These are phyloP conservation scores for Trichoderma sp. DNA, from an alignment of 2,329 filamentous ascomycete genomes.

Conservation along the genomic window DNA sequence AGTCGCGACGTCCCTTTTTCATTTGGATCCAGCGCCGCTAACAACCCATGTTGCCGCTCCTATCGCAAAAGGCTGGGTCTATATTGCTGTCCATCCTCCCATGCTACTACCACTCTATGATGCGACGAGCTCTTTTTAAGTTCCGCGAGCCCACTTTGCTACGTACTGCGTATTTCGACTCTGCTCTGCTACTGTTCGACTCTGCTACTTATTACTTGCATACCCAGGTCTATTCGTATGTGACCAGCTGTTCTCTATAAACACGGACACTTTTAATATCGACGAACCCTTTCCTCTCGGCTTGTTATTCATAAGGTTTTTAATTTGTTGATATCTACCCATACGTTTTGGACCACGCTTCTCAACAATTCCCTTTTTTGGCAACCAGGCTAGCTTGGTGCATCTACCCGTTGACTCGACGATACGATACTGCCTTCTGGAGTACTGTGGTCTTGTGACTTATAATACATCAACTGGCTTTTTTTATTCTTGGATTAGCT, in stretches of 20 bases:
- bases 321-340: background rate
- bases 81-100: conserved; percentile 20
- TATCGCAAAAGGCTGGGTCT: conserved; percentile 14
- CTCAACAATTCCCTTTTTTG: conserved; percentile 42
- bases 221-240: background rate
- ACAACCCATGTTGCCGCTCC: conserved; percentile 19
- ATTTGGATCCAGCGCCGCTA: conserved; percentile 17
- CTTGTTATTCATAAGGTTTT: background rate
- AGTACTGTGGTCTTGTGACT: background rate
- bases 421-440: background rate
- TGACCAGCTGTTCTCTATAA: background rate
- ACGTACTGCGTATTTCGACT: background rate
- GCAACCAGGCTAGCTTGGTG: conserved; percentile 36
- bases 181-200: background rate
- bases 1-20: conserved; percentile 19
- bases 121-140: conserved; percentile 17
- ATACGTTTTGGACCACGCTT: conserved; percentile 16
- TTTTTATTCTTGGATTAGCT: background rate
- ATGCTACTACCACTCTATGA: conserved; percentile 11
- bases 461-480: background rate
- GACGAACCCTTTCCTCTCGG: background rate
- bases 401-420: conserved; percentile 31
- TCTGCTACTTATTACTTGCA: background rate
- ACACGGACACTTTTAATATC: background rate
- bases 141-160: conserved; percentile 14